phyloP scores from a whole-genome alignment of 768 basidiomycete genomes.

The Rhizopogon vulgaris region DNA sequence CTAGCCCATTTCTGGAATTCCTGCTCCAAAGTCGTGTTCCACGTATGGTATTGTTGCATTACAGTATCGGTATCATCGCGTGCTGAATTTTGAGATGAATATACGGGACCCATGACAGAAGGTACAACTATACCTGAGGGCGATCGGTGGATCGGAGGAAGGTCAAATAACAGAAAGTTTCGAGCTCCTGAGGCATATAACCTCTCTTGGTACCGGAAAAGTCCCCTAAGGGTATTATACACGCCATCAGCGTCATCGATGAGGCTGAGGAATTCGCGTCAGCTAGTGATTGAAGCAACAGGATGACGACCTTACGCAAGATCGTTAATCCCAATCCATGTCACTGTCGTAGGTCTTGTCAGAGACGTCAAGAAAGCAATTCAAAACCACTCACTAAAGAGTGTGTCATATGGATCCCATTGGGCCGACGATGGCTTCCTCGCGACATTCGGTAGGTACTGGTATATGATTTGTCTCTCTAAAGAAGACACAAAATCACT shows the following conservation, averaged over 20 bases:
- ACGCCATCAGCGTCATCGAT: conserved; percentile 9
- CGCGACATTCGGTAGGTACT: conserved; percentile 35
- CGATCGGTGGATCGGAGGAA: conserved; percentile 48
- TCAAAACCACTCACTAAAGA: conserved; percentile 37
- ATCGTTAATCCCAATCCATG: conserved; percentile 67
- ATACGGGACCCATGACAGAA: neutral
- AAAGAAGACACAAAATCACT: conserved; percentile 43
- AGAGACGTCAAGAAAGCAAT: neutral
- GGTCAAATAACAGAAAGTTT: conserved; percentile 55
- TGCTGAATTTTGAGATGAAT: neutral
- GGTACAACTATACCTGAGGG: conserved; percentile 26
- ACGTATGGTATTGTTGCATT: conserved; percentile 18
- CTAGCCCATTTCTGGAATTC: conserved; percentile 30
- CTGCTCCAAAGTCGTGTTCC: conserved; percentile 40
- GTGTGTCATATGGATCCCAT: conserved; percentile 37
- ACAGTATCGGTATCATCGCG: neutral
- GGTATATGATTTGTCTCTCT: conserved; percentile 29
- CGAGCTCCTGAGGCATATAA: conserved; percentile 44
- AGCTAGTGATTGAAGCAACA: neutral
- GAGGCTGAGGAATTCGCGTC: neutral
- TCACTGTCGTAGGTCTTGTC: conserved; percentile 32
- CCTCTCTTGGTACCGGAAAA: conserved; percentile 41
- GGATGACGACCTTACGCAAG: conserved; percentile 35
- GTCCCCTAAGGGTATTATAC: conserved; percentile 18
- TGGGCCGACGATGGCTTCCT: conserved; percentile 29